A percentile compares a stretch with the other conserved stretches of the same genome.
Evolutionary conservation across 371 early-diverging fungal species (phyloP).

Genomic region (Lichtheimia hyalospora): DNA sequence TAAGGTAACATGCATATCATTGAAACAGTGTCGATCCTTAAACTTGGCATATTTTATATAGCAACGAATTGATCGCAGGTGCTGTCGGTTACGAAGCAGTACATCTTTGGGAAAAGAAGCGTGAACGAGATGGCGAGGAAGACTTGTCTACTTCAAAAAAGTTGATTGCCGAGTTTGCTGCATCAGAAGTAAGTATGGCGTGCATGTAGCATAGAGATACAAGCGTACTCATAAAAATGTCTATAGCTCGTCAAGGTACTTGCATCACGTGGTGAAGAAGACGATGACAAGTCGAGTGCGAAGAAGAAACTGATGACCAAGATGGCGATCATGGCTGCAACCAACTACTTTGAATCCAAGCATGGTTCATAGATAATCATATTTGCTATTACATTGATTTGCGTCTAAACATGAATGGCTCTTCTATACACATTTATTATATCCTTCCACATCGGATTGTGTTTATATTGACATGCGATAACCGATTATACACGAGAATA

Average conservation of each 20-base stretch:
- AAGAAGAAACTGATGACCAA: conserved; percentile 19
- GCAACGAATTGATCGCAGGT: conserved; percentile 59
- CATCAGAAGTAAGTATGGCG: conserved; percentile 32
- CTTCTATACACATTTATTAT: too few relatives aligned
- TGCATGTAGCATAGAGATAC: background rate
- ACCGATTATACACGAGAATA: too few relatives aligned
- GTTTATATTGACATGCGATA: too few relatives aligned
- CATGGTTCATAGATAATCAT: conserved; percentile 16
- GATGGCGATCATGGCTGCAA: conserved; percentile 38
- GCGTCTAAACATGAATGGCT: too few relatives aligned
- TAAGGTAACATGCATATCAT: conserved; percentile 20
- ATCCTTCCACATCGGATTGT: too few relatives aligned
- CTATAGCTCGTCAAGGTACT: conserved; percentile 35
- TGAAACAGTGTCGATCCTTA: background rate
- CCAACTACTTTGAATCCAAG: conserved; percentile 34
- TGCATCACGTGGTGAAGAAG: conserved; percentile 25
- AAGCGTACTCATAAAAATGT: background rate
- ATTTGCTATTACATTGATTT: too few relatives aligned
- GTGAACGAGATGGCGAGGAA: conserved; percentile 34
- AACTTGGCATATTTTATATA: conserved; percentile 1
- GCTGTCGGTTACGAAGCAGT: conserved; percentile 65
- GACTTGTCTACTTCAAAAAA: conserved; percentile 49
- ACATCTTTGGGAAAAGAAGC: conserved; percentile 41
- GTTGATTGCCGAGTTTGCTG: conserved; percentile 52
- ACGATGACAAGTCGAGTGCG: conserved; percentile 19